phyloP scores from a whole-genome alignment of 306 rosid genomes.

The Crataegus laevigata region DNA sequence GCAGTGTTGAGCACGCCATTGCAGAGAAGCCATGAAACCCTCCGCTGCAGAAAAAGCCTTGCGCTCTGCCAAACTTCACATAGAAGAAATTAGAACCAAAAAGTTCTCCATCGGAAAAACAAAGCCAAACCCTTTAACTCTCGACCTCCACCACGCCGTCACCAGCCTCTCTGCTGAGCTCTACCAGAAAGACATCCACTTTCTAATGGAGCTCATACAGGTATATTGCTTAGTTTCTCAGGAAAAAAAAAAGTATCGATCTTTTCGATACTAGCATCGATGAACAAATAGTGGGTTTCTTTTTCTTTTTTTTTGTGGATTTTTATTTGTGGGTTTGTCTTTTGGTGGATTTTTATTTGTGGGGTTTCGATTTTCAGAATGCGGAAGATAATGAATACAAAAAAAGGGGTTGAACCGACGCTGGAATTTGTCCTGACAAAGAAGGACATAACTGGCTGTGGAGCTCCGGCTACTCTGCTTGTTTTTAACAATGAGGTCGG shows the following conservation, averaged over 20 bases:
- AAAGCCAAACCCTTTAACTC: conserved; percentile 3
- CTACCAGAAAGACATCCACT: conserved; percentile 14
- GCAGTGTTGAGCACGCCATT: not conserved
- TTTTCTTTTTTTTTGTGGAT: not conserved
- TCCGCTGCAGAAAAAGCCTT: too few relatives aligned
- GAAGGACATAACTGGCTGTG: conserved; percentile 12
- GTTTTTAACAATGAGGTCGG: conserved; percentile 16
- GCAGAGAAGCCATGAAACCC: not conserved
- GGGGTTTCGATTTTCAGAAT: conserved; percentile 1
- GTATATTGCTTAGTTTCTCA: not conserved
- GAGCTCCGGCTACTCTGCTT: conserved; percentile 17
- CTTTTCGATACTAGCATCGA: not conserved
- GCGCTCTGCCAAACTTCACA: not conserved
- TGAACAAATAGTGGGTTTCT: not conserved
- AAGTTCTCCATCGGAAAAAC: conserved; percentile 12
- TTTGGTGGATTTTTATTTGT: not conserved
- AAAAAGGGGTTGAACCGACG: conserved; percentile 11
- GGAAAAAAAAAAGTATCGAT: not conserved
- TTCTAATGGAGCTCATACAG: conserved; percentile 14
- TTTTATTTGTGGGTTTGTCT: not conserved
- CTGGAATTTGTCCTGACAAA: conserved; percentile 16
- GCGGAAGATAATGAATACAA: conserved; percentile 13
- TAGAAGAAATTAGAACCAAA: conserved; percentile 1
- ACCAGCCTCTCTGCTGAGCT: conserved; percentile 9
- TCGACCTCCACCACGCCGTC: conserved; percentile 12